Base-by-base conservation (phyloP, 768 basidiomycete species). In the Dacryopinax primogenitus region DNA sequence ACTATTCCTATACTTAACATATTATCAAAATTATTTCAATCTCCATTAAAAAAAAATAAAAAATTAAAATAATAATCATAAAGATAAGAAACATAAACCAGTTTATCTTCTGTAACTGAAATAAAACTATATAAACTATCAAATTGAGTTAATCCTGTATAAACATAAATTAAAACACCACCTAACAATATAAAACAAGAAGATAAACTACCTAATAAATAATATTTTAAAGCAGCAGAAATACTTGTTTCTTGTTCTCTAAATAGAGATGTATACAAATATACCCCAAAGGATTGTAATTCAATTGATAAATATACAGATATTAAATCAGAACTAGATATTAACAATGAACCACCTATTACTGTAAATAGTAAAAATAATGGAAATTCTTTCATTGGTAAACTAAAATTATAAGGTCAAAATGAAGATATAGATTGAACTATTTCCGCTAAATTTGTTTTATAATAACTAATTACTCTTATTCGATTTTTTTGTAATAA, bases 241-340 rank as follows among this genome's bases (percentile, higher is more conserved):
- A 68, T 68, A 39, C 66, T 66, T 64, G 69, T 68, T 67, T 70
- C 69, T 63, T 64, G 64, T 44, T 70, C 65, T 65, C 68, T 67
- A 65, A 68, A 70, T 32, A 70, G 63, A 66, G 68, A 63, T 51
- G 69, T 66, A 64, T 68, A 66, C 63, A 70, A 67, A 64, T 70
- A 70, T 26, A 70, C 69, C 63, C 66, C 69, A 64, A 70, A 70
- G 62, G 67, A 67, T 66, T 70, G 69, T 68, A 70, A 65, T 65
- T 70, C 69, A 66, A 70, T 64, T 58, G 65, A 41, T 67, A 70
- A 65, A 63, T 69, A 70, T 64, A 70, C 44, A 41, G 66, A 66
- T 63, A 70, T 65, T 67, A 70, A 65, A 67, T 70, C 68, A 62
- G 66, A 64, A 66, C 64, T 67, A 63, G 68, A 69, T 66, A 70